These are phyloP conservation scores for Trametes polyzona DNA, from an alignment of 1,284 basidiomycete species.

Conservation along the genomic window DNA sequence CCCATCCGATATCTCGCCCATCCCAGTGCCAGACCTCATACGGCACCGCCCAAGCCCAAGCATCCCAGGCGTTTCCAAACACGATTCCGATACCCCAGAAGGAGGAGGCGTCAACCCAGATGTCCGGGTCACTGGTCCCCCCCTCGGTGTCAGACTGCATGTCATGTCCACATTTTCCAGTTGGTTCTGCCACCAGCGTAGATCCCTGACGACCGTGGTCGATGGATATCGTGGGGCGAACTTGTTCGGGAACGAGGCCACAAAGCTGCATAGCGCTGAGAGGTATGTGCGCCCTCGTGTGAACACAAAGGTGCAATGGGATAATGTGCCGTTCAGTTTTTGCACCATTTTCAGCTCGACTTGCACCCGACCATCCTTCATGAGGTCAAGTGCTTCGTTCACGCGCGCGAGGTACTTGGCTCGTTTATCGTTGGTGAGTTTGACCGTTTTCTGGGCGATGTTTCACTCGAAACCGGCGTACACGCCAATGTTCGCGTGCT, in stretches of 20 bases:
- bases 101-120: too few relatives aligned
- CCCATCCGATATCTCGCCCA: too few relatives aligned
- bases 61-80: too few relatives aligned
- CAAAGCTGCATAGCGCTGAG: background rate
- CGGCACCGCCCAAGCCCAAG: too few relatives aligned
- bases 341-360: background rate
- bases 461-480: background rate
- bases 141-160: too few relatives aligned
- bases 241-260: background rate
- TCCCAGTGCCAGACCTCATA: too few relatives aligned
- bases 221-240: background rate
- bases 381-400: background rate
- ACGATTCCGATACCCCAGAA: too few relatives aligned
- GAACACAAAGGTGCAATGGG: background rate
- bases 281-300: background rate
- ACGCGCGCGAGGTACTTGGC: background rate
- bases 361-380: background rate
- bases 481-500: background rate
- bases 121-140: too few relatives aligned
- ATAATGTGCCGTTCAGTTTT: background rate
- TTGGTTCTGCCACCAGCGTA: too few relatives aligned
- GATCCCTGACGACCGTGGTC: too few relatives aligned
- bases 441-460: background rate
- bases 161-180: too few relatives aligned
- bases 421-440: background rate